Base-by-base conservation (phyloP, 768 basidiomycete genomes). In the Flagelloscypha sp. region DNA sequence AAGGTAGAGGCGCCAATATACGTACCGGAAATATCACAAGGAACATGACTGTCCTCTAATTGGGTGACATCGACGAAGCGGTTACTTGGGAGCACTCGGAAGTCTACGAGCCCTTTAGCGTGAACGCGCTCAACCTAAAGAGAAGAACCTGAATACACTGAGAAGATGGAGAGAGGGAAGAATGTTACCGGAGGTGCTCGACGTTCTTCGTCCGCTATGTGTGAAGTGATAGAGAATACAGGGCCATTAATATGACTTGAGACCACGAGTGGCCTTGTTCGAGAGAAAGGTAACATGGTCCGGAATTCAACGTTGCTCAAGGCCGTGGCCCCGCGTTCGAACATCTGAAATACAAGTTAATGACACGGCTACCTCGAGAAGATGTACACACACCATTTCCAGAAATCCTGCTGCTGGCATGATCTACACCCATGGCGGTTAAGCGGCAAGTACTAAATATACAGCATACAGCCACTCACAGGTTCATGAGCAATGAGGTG, bases 401-500 rank as follows among this genome's bases (percentile, higher is more conserved):
- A 63, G 43, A 32, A 48, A 70, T 13, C 65, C 69, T 12, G 67
- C 57, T 10, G 65, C 67, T 7, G 69, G 66, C 59, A 68, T 61
- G 17, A 70, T 66, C 0, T n/a, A n/a, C n/a, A n/a, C n/a, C n/a
- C n/a, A n/a, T n/a, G n/a, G n/a, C n/a, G n/a, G n/a, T n/a, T n/a
- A n/a, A n/a, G n/a, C n/a, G n/a, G n/a, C n/a, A n/a, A n/a, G n/a
- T n/a, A n/a, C n/a, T n/a, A n/a, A n/a, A n/a, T n/a, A n/a, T n/a
- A n/a, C n/a, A n/a, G n/a, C n/a, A n/a, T n/a, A n/a, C n/a, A n/a
- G n/a, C n/a, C n/a, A n/a, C n/a, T n/a, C n/a, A n/a, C n/a, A n/a
- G 65, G 55, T 15, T 68, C 65, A 1, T 61, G 62, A 18, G 58
- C 56, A 24, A 71, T 64, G 12, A 68, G 44, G 44, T 72, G 70